phyloP scores from a whole-genome alignment of 352 stramenopile species.

The Phytophthora syringae region DNA sequence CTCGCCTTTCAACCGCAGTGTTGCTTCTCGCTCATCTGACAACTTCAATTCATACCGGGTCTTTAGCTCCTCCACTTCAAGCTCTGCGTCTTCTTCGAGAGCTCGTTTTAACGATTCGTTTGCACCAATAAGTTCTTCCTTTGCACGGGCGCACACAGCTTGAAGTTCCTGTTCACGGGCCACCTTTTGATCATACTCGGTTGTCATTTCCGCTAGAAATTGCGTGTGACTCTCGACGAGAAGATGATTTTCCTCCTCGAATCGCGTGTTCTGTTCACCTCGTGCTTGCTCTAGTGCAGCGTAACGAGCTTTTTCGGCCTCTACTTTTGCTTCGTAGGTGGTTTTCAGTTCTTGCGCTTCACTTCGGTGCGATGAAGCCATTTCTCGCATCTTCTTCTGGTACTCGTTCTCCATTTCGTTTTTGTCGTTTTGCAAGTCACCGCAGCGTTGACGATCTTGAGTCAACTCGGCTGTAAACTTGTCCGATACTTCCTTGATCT shows the following conservation, averaged over 20 bases:
- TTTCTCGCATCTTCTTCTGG: constrained; percentile 91
- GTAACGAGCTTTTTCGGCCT: constrained; percentile 91
- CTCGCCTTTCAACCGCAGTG: constrained; percentile 94
- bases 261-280: constrained; percentile 72
- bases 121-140: constrained; percentile 79
- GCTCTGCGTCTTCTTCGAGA: constrained; percentile 94
- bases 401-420: constrained; percentile 92
- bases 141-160: constrained; percentile 58
- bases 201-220: constrained; percentile 92
- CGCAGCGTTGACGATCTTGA: constrained; percentile 92
- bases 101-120: constrained; percentile 92
- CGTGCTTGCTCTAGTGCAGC: constrained; percentile 80
- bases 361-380: constrained; percentile 89
- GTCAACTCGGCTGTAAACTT: constrained; percentile 94
- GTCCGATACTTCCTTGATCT: constrained; percentile 95
- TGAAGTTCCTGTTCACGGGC: constrained; percentile 85
- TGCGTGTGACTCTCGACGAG: constrained; percentile 83
- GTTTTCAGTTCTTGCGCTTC: constrained; percentile 92
- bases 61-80: constrained; percentile 94
- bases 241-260: constrained; percentile 79
- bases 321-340: constrained; percentile 92
- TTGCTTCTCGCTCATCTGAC: constrained; percentile 89
- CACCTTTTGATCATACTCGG: constrained; percentile 93
- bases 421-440: constrained; percentile 91
- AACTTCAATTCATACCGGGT: constrained; percentile 93